Evolutionary conservation across 345 rosid species (phyloP).

Genomic region (Eucalyptus rudis): DNA sequence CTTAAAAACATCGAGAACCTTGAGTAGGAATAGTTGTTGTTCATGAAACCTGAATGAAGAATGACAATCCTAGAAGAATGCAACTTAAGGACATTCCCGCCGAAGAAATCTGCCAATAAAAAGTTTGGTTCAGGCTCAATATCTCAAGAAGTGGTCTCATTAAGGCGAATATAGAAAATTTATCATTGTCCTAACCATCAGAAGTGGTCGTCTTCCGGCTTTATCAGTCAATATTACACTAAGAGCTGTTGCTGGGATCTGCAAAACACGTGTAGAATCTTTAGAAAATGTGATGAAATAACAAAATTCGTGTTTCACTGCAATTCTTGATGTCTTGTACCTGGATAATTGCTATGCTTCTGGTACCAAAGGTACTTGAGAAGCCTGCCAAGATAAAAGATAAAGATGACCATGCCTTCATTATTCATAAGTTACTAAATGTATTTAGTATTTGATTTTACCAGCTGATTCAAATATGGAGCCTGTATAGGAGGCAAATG

Average conservation of each 20-base stretch:
- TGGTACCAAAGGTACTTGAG: neutral
- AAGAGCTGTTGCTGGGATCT: constrained; percentile 1
- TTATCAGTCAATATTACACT: constrained; percentile 4
- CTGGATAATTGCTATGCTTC: constrained; percentile 3
- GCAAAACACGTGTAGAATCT: neutral
- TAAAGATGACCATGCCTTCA: neutral
- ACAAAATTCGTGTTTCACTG: neutral
- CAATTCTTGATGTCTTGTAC: neutral
- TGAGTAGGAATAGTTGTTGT: neutral
- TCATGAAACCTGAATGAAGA: constrained; percentile 3
- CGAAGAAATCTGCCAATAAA: neutral
- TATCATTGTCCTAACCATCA: neutral
- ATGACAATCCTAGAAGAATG: constrained; percentile 3
- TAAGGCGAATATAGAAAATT: neutral
- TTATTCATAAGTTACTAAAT: neutral
- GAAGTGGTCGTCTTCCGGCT: constrained; percentile 12
- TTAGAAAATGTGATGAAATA: neutral
- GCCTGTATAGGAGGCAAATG: constrained; percentile 28
- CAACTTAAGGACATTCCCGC: neutral
- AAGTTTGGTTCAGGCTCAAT: neutral
- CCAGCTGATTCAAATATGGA: constrained; percentile 39
- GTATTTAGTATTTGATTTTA: neutral
- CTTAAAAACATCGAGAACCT: neutral
- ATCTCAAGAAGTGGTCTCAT: neutral
- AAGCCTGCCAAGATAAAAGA: neutral